A percentile compares a stretch with the other conserved stretches of the same genome.
Evolutionary conservation across 495 filamentous ascomycete genomes (phyloP).

Genomic region (Xylaria nigripes): DNA sequence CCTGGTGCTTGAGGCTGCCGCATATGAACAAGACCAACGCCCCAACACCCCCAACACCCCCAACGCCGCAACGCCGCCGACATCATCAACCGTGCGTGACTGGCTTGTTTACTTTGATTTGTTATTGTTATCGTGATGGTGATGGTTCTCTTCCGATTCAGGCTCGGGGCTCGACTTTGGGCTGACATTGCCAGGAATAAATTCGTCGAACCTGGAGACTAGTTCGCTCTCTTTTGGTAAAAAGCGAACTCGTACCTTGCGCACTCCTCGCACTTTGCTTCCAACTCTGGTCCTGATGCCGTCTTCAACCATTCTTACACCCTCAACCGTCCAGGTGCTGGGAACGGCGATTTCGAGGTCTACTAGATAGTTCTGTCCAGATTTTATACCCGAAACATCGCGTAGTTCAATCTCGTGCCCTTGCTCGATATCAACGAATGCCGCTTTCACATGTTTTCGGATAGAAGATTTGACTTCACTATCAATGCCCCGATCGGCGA

Average conservation of each 20-base stretch:
- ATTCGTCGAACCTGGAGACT: conserved; percentile 62
- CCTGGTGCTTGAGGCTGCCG: not conserved
- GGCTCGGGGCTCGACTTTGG: conserved; percentile 58
- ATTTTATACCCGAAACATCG: conserved; percentile 80
- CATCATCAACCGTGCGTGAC: not conserved
- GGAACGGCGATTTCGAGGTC: conserved; percentile 80
- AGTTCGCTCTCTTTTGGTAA: conserved; percentile 51
- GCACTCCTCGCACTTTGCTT: conserved; percentile 67
- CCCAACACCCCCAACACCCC: conserved; percentile 9
- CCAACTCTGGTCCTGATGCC: conserved; percentile 60
- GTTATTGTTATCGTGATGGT: conserved; percentile 35
- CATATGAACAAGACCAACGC: conserved; percentile 1
- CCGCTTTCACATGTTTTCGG: conserved; percentile 52
- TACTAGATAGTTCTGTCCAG: conserved; percentile 88
- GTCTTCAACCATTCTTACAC: conserved; percentile 61
- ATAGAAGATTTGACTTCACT: conserved; percentile 67
- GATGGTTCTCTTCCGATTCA: conserved; percentile 36
- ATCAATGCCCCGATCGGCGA: conserved; percentile 84
- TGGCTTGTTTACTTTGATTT: conserved; percentile 24
- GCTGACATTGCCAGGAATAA: conserved; percentile 60
- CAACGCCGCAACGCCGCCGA: conserved; percentile 22
- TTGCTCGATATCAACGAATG: conserved; percentile 41
- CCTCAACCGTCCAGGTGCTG: conserved; percentile 58
- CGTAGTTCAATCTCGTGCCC: conserved; percentile 49
- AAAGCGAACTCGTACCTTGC: conserved; percentile 73